phyloP scores from a whole-genome alignment of 148 eudicot genomes.

The Selenicereus undatus region DNA sequence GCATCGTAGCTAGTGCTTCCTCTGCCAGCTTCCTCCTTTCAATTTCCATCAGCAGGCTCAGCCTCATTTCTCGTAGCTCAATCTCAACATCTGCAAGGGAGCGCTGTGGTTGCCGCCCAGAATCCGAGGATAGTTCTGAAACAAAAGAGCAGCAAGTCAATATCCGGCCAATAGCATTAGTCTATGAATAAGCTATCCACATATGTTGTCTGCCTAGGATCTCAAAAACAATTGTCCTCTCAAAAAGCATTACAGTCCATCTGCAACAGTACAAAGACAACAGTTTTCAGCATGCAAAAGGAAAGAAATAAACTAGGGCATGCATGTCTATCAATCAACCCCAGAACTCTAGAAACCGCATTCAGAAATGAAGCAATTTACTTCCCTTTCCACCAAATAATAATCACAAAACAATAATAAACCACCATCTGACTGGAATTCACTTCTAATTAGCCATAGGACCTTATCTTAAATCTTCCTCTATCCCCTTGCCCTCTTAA shows the following conservation, averaged over 20 bases:
- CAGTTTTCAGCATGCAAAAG: neutral
- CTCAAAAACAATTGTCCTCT: neutral
- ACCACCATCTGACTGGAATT: too few species aligned
- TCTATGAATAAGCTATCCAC: neutral
- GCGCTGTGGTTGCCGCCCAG: conserved; percentile 44
- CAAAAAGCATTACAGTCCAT: neutral
- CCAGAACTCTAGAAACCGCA: neutral
- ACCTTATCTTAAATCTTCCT: neutral
- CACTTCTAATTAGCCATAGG: neutral
- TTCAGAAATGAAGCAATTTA: neutral
- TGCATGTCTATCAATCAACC: neutral
- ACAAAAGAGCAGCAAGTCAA: conserved; percentile 15
- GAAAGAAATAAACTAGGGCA: neutral
- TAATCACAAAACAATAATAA: neutral
- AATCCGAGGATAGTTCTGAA: conserved; percentile 79
- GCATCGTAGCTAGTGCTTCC: conserved; percentile 52
- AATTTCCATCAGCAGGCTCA: conserved; percentile 75
- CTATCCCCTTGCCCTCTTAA: neutral
- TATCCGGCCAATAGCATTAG: neutral
- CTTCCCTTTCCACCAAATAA: neutral
- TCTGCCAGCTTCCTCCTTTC: conserved; percentile 93
- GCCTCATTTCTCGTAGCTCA: conserved; percentile 77
- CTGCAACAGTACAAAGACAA: neutral
- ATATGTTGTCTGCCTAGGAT: neutral
- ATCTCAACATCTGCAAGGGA: conserved; percentile 48